Percentiles rank a stretch among this genome's conserved stretches.
phyloP scores from a whole-genome alignment of 176 grass and related monocot species.

The Puccinellia tenuiflora region DNA sequence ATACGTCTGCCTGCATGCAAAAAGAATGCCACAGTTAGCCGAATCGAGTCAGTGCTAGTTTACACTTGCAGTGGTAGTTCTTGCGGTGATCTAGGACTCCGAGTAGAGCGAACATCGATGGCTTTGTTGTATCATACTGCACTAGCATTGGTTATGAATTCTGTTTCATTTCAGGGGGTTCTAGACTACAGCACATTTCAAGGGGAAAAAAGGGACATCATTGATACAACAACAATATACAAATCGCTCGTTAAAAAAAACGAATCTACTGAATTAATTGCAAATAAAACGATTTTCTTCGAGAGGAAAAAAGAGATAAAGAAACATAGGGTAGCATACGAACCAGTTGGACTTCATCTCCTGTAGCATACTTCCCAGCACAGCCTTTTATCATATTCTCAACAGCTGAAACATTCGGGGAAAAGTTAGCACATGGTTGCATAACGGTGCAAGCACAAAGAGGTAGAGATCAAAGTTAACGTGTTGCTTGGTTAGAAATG shows the following conservation, averaged over 20 bases:
- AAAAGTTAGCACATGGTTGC: not conserved
- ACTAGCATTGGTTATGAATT: not conserved
- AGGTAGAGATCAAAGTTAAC: not conserved
- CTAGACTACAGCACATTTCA: not conserved
- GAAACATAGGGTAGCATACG: not conserved
- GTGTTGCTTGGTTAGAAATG: not conserved
- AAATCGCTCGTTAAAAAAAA: too few species aligned
- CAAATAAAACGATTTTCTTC: not conserved
- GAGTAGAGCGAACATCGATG: not conserved
- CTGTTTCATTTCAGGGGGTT: not conserved
- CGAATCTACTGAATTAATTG: not conserved
- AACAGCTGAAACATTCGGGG: slow-evolving; percentile 38
- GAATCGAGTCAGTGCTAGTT: not conserved
- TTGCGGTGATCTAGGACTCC: not conserved
- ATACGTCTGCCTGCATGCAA: slow-evolving; percentile 68
- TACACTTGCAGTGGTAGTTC: not conserved
- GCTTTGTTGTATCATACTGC: not conserved
- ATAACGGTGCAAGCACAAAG: not conserved
- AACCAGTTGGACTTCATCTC: slow-evolving; percentile 75
- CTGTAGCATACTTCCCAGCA: slow-evolving; percentile 70
- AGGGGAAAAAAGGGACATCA: not conserved
- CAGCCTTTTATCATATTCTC: slow-evolving; percentile 57
- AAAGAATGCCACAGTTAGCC: not conserved
- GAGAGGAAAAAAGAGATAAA: not conserved
- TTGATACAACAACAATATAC: not conserved